phyloP scores from a whole-genome alignment of 768 basidiomycete species.

The Boletus sensibilis region DNA sequence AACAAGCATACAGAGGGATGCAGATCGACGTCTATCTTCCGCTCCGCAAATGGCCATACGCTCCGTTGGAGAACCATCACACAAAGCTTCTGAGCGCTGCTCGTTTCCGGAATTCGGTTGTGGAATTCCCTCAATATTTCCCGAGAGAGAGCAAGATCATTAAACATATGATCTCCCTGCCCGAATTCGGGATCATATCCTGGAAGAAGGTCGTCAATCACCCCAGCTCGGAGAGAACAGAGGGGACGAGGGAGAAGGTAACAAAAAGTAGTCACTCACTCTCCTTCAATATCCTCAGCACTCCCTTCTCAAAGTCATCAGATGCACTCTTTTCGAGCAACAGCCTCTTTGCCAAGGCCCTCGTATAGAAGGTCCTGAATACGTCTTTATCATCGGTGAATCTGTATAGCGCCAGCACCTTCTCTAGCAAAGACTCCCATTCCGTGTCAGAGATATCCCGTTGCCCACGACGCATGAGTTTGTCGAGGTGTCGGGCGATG shows the following conservation, averaged over 20 bases:
- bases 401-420: conserved; percentile 71
- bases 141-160: conserved; percentile 74
- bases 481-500: conserved; percentile 89
- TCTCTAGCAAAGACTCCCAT: conserved; percentile 64
- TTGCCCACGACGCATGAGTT: conserved; percentile 84
- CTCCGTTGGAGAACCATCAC: conserved; percentile 87
- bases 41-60: conserved; percentile 78
- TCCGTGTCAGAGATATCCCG: conserved; percentile 59
- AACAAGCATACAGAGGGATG: conserved; percentile 47
- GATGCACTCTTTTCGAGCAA: conserved; percentile 83
- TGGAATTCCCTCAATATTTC: conserved; percentile 72
- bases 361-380: conserved; percentile 90
- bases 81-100: conserved; percentile 49
- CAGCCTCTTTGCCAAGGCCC: conserved; percentile 82
- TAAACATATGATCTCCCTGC: conserved; percentile 95
- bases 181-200: conserved; percentile 96
- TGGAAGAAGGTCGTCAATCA: conserved; percentile 34
- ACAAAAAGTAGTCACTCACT: conserved; percentile 41
- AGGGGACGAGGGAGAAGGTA: not conserved
- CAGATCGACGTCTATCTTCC: conserved; percentile 50
- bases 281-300: conserved; percentile 84
- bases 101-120: conserved; percentile 39
- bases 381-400: conserved; percentile 93
- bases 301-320: conserved; percentile 80
- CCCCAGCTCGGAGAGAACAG: not conserved